Evolutionary conservation across 2,329 filamentous ascomycete species (phyloP).

Genomic region (Calcarisporium arbuscula): DNA sequence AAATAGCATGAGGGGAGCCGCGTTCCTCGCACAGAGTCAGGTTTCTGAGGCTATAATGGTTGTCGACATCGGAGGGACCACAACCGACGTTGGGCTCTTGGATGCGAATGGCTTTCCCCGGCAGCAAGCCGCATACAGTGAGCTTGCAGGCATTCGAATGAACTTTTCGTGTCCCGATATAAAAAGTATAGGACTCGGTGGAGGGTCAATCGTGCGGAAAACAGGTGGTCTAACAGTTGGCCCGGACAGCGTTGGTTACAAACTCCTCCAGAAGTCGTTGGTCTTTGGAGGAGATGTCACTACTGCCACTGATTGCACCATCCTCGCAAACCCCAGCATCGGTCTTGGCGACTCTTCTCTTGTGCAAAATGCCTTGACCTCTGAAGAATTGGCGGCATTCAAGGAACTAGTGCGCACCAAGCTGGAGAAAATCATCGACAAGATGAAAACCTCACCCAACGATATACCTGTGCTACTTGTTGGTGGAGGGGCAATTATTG

Average conservation of each 20-base stretch:
- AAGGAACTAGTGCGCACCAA: constrained; percentile 38
- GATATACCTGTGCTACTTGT: constrained; percentile 55
- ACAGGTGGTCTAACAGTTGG: constrained; percentile 41
- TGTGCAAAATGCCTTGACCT: constrained; percentile 22
- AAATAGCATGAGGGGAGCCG: constrained; percentile 58
- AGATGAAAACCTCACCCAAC: constrained; percentile 56
- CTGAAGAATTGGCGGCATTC: constrained; percentile 30
- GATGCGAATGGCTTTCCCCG: constrained; percentile 57
- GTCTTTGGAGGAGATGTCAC: constrained; percentile 50
- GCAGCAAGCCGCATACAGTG: constrained; percentile 55
- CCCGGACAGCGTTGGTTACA: constrained; percentile 56
- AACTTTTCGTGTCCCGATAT: constrained; percentile 54
- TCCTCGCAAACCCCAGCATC: constrained; percentile 24
- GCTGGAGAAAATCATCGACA: constrained; percentile 51
- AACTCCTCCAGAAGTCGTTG: constrained; percentile 44
- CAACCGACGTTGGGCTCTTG: constrained; percentile 56
- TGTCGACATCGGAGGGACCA: constrained; percentile 62
- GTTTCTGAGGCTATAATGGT: constrained; percentile 44
- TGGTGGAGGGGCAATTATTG: constrained; percentile 55
- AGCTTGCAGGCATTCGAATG: constrained; percentile 56
- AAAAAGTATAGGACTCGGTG: constrained; percentile 53
- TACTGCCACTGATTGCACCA: constrained; percentile 53
- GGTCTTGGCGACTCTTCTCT: constrained; percentile 36
- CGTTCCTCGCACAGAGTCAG: constrained; percentile 44
- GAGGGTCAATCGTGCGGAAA: constrained; percentile 46